phyloP scores from a whole-genome alignment of 2,329 filamentous ascomycete species.

The Huntiella abstrusa region DNA sequence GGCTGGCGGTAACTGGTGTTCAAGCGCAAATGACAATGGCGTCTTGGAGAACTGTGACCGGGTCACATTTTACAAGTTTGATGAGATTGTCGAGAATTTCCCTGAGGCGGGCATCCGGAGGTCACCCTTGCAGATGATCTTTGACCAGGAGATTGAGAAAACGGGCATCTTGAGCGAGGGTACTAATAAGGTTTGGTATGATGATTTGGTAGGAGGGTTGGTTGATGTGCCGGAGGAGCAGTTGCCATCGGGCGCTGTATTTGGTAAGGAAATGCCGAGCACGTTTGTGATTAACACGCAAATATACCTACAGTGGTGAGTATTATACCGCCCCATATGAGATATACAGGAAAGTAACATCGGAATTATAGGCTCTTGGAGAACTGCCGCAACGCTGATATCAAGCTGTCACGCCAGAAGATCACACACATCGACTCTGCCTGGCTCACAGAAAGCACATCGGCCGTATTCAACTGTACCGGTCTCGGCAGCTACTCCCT shows the following conservation, averaged over 20 bases:
- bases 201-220: conserved; percentile 21
- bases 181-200: conserved; percentile 24
- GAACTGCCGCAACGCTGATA: conserved; percentile 50
- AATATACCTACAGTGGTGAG: conserved; percentile 54
- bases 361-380: conserved; percentile 32
- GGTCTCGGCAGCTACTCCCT: conserved; percentile 51
- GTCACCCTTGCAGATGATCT: conserved; percentile 13
- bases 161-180: conserved; percentile 27
- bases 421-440: conserved; percentile 52
- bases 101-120: conserved; percentile 41
- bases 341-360: background rate
- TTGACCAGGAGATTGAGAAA: conserved; percentile 17
- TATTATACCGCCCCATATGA: background rate
- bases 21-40: conserved; percentile 31
- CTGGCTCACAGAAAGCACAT: conserved; percentile 27
- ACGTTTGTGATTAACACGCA: conserved; percentile 43
- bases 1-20: conserved; percentile 52
- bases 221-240: conserved; percentile 15
- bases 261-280: conserved; percentile 18
- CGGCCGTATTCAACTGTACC: conserved; percentile 52
- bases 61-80: conserved; percentile 13
- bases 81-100: conserved; percentile 8
- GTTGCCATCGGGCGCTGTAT: conserved; percentile 19
- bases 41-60: conserved; percentile 12
- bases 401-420: conserved; percentile 38